These are phyloP conservation scores for Hordeum marinum DNA, from an alignment of 176 grass and related monocot species.

Conservation along the genomic window DNA sequence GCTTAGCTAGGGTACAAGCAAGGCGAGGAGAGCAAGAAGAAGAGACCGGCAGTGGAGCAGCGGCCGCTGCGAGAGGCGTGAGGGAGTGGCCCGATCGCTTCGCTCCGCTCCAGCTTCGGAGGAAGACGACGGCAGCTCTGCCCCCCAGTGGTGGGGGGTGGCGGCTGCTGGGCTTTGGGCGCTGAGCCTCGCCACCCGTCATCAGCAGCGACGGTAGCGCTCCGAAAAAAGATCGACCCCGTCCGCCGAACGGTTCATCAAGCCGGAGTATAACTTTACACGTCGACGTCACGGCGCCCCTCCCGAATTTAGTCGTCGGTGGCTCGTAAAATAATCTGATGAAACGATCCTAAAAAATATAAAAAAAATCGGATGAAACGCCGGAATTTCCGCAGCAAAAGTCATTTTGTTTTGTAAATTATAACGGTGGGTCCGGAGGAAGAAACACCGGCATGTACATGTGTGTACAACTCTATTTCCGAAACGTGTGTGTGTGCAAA, in stretches of 20 bases:
- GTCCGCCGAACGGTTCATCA: background rate
- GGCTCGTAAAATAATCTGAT: background rate
- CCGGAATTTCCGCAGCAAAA: background rate
- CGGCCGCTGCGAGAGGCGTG: background rate
- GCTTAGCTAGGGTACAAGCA: background rate
- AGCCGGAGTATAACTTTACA: background rate
- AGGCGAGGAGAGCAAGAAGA: background rate
- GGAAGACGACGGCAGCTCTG: conserved; percentile 30
- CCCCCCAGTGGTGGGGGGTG: conserved; percentile 36
- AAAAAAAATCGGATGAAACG: background rate
- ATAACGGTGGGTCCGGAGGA: background rate
- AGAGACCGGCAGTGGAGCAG: background rate
- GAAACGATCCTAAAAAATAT: too few species aligned
- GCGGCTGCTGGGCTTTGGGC: conserved; percentile 19
- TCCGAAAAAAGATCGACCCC: too few species aligned
- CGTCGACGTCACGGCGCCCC: background rate
- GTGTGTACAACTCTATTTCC: too few species aligned
- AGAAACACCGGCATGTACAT: background rate
- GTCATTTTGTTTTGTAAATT: background rate
- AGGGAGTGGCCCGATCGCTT: background rate
- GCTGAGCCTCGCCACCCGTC: conserved; percentile 32
- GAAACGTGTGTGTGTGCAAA: background rate
- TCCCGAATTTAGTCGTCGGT: background rate
- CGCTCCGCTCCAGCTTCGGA: too few species aligned
- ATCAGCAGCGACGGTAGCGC: background rate